Base-by-base conservation (phyloP, 176 grass and related monocot genomes). In the Aegilops bicornis region DNA sequence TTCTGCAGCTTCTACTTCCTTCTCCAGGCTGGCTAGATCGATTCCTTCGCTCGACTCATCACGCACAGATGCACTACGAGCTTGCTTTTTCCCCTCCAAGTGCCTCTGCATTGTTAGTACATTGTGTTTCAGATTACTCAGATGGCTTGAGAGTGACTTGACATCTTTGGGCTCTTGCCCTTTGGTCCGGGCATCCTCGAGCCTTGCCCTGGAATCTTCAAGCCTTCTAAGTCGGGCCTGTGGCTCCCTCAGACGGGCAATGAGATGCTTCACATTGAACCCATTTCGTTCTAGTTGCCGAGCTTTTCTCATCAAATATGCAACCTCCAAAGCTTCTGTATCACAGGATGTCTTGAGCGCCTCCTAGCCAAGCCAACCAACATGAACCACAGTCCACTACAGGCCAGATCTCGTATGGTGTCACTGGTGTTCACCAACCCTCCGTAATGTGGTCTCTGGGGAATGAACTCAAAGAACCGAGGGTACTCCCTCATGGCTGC, bases 381-480 rank as follows among this genome's bases (percentile, higher is more conserved):
- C 54, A 83, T 64, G 48, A 87, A 83, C 92, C 89, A 94, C 27
- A 89, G 43, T 69, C 89, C 89, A 40, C 85, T 86, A 67, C 84
- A 89, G 31, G 73, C 63, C 58, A 91, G 76, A 75, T 84, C 83
- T 83, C 78, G 62, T 50, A 91, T 37, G 75, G 69, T 40, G 36
- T 85, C 84, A 22, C 61, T 73, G 1, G n/a, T 40, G 14, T 81
- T 87, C 43, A 82, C 19, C 8, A 91, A 58, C 35, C 92, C 92
- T 89, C 31, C 85, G 78, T 94, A 94, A 78, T 94, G 92, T 76
- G 92, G 92, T 79, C 73, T 85, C 32, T 94, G 92, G 14, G 92
- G 92, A 74, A 94, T 87, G 64, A 94, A 13, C 77, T 87, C 33
- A 70, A 94, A 94, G 72, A 91, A 94, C 19, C 29, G 78, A 85